These are phyloP conservation scores for Penicillium desertorum DNA, from an alignment of 495 filamentous ascomycete species.

Conservation along the genomic window DNA sequence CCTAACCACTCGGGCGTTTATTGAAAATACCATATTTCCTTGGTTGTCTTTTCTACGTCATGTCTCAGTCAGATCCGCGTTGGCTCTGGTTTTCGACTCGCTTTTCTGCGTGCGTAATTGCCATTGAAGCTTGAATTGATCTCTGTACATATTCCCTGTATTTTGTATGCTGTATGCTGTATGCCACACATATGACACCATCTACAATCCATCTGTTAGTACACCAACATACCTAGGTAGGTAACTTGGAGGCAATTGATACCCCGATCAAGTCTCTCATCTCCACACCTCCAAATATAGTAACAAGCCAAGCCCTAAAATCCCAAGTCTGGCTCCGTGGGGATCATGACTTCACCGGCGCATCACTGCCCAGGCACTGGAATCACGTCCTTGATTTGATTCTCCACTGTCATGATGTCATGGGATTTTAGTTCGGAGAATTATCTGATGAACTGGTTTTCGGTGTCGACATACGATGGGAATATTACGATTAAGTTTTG, in stretches of 20 bases:
- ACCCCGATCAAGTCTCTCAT: background rate
- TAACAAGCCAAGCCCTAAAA: background rate
- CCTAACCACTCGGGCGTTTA: slow-evolving; percentile 34
- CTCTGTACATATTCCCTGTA: slow-evolving; percentile 11
- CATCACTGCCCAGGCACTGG: background rate
- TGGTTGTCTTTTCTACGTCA: slow-evolving; percentile 11
- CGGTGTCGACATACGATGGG: background rate
- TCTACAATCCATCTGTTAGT: background rate
- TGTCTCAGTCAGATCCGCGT: slow-evolving; percentile 5
- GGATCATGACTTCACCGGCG: background rate
- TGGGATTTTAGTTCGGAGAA: background rate
- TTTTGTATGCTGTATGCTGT: background rate
- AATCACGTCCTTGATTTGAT: background rate
- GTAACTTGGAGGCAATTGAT: background rate
- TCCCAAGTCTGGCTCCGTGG: background rate
- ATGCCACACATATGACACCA: background rate
- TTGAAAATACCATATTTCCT: slow-evolving; percentile 30
- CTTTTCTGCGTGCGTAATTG: slow-evolving; percentile 1
- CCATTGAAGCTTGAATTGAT: slow-evolving; percentile 3
- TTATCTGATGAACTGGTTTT: background rate
- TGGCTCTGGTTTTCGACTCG: background rate
- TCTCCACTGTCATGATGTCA: slow-evolving; percentile 10
- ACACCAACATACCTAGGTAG: background rate
- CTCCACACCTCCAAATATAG: background rate
- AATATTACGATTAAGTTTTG: background rate